These are phyloP conservation scores for Sphaerostilbella broomeana DNA, from an alignment of 2,329 filamentous ascomycete species.

Conservation along the genomic window DNA sequence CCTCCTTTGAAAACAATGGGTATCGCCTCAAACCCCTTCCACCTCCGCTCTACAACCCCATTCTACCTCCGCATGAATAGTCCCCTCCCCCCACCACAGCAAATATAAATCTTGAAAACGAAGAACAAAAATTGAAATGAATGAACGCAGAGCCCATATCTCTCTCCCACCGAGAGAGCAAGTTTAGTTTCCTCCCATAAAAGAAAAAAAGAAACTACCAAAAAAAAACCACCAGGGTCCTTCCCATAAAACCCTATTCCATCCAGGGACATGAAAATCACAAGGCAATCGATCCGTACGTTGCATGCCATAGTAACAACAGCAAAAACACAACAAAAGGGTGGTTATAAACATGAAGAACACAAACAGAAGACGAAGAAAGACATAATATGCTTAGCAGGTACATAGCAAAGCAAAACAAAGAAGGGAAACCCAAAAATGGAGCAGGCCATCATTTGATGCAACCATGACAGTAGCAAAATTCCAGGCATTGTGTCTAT, in stretches of 20 bases:
- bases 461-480: too few species aligned
- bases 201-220: slow-evolving; percentile 3
- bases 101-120: too few species aligned
- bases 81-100: too few species aligned
- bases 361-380: too few species aligned
- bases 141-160: too few species aligned
- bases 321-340: background rate
- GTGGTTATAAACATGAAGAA: background rate
- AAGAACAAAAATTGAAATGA: background rate
- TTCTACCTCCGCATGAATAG: too few species aligned
- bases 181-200: background rate
- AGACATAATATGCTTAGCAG: slow-evolving; percentile 1
- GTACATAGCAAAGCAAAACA: slow-evolving; percentile 5
- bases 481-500: too few species aligned
- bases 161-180: too few species aligned
- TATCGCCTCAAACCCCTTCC: too few species aligned
- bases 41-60: too few species aligned
- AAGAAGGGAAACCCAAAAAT: background rate
- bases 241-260: slow-evolving; percentile 6
- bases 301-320: background rate
- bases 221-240: slow-evolving; percentile 10
- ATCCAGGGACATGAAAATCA: too few species aligned
- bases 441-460: slow-evolving; percentile 2
- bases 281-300: slow-evolving; percentile 2
- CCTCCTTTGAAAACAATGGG: too few species aligned